phyloP scores from a whole-genome alignment of 768 basidiomycete species.

The Floccularia luteovirens region DNA sequence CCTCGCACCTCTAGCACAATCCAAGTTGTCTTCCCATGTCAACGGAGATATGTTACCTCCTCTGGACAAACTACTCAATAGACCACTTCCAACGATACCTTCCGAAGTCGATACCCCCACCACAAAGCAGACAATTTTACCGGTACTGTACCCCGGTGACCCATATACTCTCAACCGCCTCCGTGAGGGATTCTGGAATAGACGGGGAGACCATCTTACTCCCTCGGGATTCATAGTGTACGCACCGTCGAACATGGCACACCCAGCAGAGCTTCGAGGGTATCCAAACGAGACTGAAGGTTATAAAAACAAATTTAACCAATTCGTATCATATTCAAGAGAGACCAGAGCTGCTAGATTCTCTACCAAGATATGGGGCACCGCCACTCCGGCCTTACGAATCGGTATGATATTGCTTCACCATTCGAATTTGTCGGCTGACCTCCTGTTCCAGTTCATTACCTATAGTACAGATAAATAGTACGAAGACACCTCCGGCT shows the following conservation, averaged over 20 bases:
- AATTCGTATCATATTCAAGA: conserved; percentile 28
- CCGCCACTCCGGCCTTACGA: conserved; percentile 51
- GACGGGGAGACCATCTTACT: conserved; percentile 67
- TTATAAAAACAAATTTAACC: conserved; percentile 47
- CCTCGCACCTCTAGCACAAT: too few species aligned
- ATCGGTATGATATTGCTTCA: conserved; percentile 24
- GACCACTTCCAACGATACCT: conserved; percentile 1
- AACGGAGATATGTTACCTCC: conserved; percentile 4
- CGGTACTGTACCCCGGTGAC: conserved; percentile 6
- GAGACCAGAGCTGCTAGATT: conserved; percentile 53
- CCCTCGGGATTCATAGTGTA: conserved; percentile 51
- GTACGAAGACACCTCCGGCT: too few species aligned
- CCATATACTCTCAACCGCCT: conserved; percentile 10
- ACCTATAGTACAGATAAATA: too few species aligned
- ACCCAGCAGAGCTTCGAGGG: conserved; percentile 50
- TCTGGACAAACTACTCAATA: not conserved
- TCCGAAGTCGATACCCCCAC: too few species aligned
- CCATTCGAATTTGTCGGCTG: conserved; percentile 1
- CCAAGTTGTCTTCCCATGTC: conserved; percentile 7
- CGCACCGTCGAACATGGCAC: conserved; percentile 44
- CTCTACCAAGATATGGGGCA: conserved; percentile 49
- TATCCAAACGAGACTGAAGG: conserved; percentile 52
- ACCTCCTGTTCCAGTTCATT: conserved; percentile 29
- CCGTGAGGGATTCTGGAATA: conserved; percentile 65
- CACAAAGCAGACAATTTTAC: too few species aligned